A percentile compares a stretch with the other conserved stretches of the same genome.
phyloP scores from a whole-genome alignment of 1,284 basidiomycete genomes.

The Pisolithus thermaeus region DNA sequence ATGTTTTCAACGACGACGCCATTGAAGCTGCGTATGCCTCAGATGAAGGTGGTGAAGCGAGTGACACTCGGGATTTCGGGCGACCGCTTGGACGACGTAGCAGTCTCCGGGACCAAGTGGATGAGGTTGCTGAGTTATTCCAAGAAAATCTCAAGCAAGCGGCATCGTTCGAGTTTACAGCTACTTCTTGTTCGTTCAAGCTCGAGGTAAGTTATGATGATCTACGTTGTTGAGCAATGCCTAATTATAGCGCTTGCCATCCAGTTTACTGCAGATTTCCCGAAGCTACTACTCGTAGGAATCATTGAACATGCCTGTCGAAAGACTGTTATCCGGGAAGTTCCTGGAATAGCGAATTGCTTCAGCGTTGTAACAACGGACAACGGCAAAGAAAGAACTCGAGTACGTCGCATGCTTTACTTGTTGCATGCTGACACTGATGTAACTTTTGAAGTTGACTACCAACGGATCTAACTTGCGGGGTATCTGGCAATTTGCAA shows the following conservation, averaged over 20 bases:
- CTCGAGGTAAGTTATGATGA: conserved; percentile 58
- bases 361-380: conserved; percentile 58
- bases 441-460: conserved; percentile 45
- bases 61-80: conserved; percentile 28
- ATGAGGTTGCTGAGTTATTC: conserved; percentile 47
- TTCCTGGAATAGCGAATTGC: conserved; percentile 80
- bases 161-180: conserved; percentile 74
- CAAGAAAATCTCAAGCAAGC: conserved; percentile 50
- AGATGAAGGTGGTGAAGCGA: conserved; percentile 36
- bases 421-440: conserved; percentile 2
- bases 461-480: conserved; percentile 91
- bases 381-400: conserved; percentile 41
- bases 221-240: neutral
- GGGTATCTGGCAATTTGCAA: conserved; percentile 87
- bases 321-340: conserved; percentile 82
- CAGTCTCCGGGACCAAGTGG: conserved; percentile 38
- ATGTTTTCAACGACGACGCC: conserved; percentile 51
- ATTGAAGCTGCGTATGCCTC: conserved; percentile 67
- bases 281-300: conserved; percentile 89
- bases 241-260: conserved; percentile 2
- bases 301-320: conserved; percentile 84
- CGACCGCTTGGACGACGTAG: conserved; percentile 27
- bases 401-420: conserved; percentile 35
- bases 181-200: conserved; percentile 69
- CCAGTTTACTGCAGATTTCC: conserved; percentile 67